Evolutionary conservation across 2,329 filamentous ascomycete species (phyloP).

Genomic region (Lachnellula arida): DNA sequence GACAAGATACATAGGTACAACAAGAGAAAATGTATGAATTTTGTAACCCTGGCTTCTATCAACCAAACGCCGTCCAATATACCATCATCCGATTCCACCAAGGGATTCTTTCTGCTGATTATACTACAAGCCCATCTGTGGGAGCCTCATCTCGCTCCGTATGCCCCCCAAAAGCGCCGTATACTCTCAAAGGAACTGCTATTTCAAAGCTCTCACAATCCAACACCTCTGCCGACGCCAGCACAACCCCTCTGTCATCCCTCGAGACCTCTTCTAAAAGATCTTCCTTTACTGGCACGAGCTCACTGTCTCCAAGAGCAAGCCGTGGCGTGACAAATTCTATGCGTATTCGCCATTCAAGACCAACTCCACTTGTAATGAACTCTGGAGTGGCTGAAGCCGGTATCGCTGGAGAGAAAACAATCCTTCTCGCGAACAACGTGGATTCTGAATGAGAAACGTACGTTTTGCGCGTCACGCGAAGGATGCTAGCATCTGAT

Average conservation of each 20-base stretch:
- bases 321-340: constrained; percentile 82
- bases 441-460: constrained; percentile 76
- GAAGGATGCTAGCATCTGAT: constrained; percentile 77
- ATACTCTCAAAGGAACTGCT: constrained; percentile 76
- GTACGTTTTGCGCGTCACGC: constrained; percentile 80
- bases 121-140: constrained; percentile 27
- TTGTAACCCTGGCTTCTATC: constrained; percentile 9
- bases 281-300: constrained; percentile 33
- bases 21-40: constrained; percentile 1
- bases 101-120: constrained; percentile 1
- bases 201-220: constrained; percentile 89
- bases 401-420: constrained; percentile 81
- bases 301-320: constrained; percentile 32
- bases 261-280: constrained; percentile 75
- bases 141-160: constrained; percentile 23
- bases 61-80: constrained; percentile 11
- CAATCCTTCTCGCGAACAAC: constrained; percentile 71
- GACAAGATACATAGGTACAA: background rate
- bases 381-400: constrained; percentile 83
- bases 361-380: constrained; percentile 77
- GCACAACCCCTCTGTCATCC: constrained; percentile 72
- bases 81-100: background rate
- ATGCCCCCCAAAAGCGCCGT: constrained; percentile 47
- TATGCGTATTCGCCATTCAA: constrained; percentile 85
- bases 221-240: constrained; percentile 73